Evolutionary conservation across 306 rosid species (phyloP), one percentile per base, ranked within the genome.

Genomic region (Rubus parviflorus): DNA sequence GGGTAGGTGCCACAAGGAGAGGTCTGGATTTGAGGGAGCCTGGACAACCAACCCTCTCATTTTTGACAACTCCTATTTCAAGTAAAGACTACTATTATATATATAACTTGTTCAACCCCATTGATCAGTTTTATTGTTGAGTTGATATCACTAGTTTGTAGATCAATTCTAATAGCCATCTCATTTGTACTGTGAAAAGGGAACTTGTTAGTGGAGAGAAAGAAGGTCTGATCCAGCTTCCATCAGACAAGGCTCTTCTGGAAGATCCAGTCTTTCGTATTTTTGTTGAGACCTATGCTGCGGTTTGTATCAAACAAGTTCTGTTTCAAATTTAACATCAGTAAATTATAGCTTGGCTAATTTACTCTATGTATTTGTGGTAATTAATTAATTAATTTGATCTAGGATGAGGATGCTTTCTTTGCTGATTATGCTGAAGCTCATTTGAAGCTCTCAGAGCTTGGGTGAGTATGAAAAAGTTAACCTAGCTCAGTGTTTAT

Each of bases 1-100:
- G 93, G 91, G 96, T 37, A 85, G 86, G 65, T 85, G 90, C 76
- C 96, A 90, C 76, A 79, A 73, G 72, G 96, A 88, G 17, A 91
- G 93, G 47, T 90, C 96, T 74, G 91, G 93, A 74, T 88, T 85
- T 74, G 93, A 87, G 78, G 93, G 93, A 53, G 72, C 91, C 19
- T 90, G 93, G 96, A 90, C 96, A 10, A 9, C 12, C 17, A 88
- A 88, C 48, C 90, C 93, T 72, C 84, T 87, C 4, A 65, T 85
- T 66, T 87, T 90, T 19, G 89, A 90, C 72, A 88, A 90, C 84
- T 77, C 89, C 45, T 90, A 90, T 74, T 90, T 87, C 88, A 81
- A 76, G 93, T 90, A 73, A 74, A n/a, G n/a, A n/a, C n/a, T n/a
- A n/a, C n/a, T n/a, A n/a, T n/a, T n/a, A n/a, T n/a, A n/a, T n/a